phyloP scores from a whole-genome alignment of 257 asterid species.

The Nicotiana knightiana region DNA sequence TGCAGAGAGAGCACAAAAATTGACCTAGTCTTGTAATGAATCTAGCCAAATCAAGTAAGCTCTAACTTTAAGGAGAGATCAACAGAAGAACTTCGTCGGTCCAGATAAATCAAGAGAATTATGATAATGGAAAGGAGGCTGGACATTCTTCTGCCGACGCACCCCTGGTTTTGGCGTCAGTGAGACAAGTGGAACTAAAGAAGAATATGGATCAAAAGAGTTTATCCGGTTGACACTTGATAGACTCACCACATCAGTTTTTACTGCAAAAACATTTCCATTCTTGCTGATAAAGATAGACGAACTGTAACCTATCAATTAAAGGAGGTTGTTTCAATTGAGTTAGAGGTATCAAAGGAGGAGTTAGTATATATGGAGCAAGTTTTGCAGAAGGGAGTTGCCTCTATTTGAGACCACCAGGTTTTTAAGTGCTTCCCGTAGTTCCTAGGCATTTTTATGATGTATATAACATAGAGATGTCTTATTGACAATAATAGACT shows the following conservation, averaged over 20 bases:
- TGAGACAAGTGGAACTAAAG: neutral
- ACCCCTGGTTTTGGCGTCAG: neutral
- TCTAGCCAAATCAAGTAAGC: neutral
- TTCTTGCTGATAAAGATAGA: neutral
- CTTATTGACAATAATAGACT: neutral
- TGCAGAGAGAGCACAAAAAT: neutral
- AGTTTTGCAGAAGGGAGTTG: neutral
- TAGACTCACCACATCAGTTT: neutral
- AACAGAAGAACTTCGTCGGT: neutral
- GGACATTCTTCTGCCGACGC: neutral
- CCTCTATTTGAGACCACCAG: neutral
- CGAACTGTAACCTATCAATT: neutral
- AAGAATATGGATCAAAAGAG: neutral
- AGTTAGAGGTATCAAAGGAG: neutral
- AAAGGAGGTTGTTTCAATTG: neutral
- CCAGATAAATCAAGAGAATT: neutral
- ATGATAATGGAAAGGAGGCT: neutral
- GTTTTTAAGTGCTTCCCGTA: neutral
- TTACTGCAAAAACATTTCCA: neutral
- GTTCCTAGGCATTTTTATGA: neutral
- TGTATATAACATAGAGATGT: neutral
- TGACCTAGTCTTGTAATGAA: neutral
- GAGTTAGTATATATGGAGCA: neutral
- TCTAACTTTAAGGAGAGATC: neutral
- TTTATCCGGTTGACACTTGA: neutral